Conservation (phyloP, 106 monocot species). For the Dioscorea dumetorum region DNA sequence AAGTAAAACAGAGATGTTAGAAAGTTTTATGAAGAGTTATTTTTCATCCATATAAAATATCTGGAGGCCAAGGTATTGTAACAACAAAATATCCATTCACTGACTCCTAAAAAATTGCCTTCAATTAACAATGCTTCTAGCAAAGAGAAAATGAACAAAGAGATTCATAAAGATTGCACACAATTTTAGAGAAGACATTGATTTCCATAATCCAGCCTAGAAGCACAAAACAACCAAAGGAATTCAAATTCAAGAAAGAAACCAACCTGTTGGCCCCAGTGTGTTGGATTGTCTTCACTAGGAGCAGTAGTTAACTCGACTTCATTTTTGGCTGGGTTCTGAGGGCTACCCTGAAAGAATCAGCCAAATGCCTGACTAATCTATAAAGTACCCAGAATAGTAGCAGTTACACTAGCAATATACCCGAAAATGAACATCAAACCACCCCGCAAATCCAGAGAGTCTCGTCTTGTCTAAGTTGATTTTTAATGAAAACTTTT, state of each 20-base stretch:
- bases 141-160: too few relatives aligned
- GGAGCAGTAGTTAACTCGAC: constrained; percentile 88
- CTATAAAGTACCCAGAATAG: too few relatives aligned
- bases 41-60: too few relatives aligned
- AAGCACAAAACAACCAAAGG: neutral
- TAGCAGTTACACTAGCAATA: constrained; percentile 5
- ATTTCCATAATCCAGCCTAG: neutral
- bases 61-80: too few relatives aligned
- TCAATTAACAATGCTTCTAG: too few relatives aligned
- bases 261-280: constrained; percentile 97
- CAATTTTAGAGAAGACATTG: neutral
- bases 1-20: neutral
- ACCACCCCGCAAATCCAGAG: constrained; percentile 93
- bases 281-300: constrained; percentile 55
- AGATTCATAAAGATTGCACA: too few relatives aligned
- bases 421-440: constrained; percentile 98
- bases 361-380: neutral
- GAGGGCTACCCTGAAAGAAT: constrained; percentile 49
- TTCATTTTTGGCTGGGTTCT: constrained; percentile 56
- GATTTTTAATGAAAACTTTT: constrained; percentile 42
- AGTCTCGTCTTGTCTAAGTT: constrained; percentile 42
- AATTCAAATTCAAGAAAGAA: neutral
- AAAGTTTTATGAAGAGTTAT: too few relatives aligned
- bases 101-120: too few relatives aligned
- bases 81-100: too few relatives aligned